phyloP scores from a whole-genome alignment of 495 filamentous ascomycete genomes.

The Penicillium manginii region DNA sequence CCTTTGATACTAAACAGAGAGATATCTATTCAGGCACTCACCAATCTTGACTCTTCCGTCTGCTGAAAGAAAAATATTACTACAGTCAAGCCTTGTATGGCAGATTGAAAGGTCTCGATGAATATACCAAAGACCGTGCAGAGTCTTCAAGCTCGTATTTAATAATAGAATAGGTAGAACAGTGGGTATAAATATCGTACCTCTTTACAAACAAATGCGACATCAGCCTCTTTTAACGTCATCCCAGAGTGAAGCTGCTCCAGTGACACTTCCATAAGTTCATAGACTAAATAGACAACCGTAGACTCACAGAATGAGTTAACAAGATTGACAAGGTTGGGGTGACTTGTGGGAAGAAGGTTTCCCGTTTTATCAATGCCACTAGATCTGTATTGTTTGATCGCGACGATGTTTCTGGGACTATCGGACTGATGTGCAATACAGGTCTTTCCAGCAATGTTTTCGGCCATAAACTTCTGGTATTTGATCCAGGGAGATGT shows the following conservation, averaged over 20 bases:
- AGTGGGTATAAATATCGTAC: background rate
- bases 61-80: slow-evolving; percentile 7
- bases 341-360: slow-evolving; percentile 4
- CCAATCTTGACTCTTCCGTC: slow-evolving; percentile 11
- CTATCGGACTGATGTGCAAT: background rate
- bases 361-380: slow-evolving; percentile 9
- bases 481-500: slow-evolving; percentile 2
- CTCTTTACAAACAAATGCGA: slow-evolving; percentile 10
- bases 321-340: slow-evolving; percentile 8
- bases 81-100: slow-evolving; percentile 1
- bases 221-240: slow-evolving; percentile 3
- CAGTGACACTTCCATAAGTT: slow-evolving; percentile 8
- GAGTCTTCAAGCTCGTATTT: background rate
- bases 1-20: too few relatives aligned
- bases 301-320: slow-evolving; percentile 5
- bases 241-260: slow-evolving; percentile 11
- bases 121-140: slow-evolving; percentile 10
- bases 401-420: slow-evolving; percentile 3
- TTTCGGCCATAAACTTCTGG: slow-evolving; percentile 8
- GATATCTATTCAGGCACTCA: background rate
- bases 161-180: background rate
- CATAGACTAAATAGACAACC: slow-evolving; percentile 6
- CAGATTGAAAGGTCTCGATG: slow-evolving; percentile 8
- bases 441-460: slow-evolving; percentile 5
- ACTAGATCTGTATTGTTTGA: slow-evolving; percentile 9